Percentiles rank a stretch among this genome's conserved stretches.
Conservation (phyloP, 441 rosid species). For the Brassica hybrid region DNA sequence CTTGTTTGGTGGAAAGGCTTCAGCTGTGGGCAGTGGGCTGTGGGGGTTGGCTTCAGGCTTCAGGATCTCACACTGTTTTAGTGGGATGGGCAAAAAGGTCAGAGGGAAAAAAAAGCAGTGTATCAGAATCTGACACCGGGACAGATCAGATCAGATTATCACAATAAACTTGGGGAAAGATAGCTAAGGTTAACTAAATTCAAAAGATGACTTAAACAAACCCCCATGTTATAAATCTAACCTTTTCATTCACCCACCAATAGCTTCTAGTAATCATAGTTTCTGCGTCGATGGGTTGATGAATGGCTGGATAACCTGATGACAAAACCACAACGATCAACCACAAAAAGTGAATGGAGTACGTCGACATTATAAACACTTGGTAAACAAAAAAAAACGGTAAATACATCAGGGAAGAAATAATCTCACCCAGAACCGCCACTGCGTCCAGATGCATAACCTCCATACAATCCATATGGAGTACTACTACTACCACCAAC, state of each 20-base stretch:
- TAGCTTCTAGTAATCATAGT: conserved; percentile 73
- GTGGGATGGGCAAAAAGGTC: conserved; percentile 73
- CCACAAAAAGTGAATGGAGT: conserved; percentile 5
- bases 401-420: conserved; percentile 14
- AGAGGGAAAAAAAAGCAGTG: conserved; percentile 61
- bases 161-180: conserved; percentile 40
- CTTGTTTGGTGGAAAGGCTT: conserved; percentile 79
- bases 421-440: conserved; percentile 76
- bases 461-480: conserved; percentile 85
- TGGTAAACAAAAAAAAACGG: not conserved
- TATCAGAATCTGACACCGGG: conserved; percentile 76
- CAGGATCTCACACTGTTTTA: conserved; percentile 87
- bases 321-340: conserved; percentile 55
- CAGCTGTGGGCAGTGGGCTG: conserved; percentile 61
- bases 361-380: not conserved
- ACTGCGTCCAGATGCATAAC: conserved; percentile 84
- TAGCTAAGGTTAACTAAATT: conserved; percentile 28
- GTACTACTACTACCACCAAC: conserved; percentile 68
- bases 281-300: conserved; percentile 81
- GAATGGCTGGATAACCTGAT: conserved; percentile 88
- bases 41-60: conserved; percentile 90
- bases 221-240: conserved; percentile 43
- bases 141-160: conserved; percentile 56
- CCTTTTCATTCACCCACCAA: conserved; percentile 53
- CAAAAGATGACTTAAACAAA: conserved; percentile 26